A percentile compares a stretch with the other conserved stretches of the same genome.
Evolutionary conservation across 139 green algal species (phyloP).

Genomic region (Picochlorum sp.): DNA sequence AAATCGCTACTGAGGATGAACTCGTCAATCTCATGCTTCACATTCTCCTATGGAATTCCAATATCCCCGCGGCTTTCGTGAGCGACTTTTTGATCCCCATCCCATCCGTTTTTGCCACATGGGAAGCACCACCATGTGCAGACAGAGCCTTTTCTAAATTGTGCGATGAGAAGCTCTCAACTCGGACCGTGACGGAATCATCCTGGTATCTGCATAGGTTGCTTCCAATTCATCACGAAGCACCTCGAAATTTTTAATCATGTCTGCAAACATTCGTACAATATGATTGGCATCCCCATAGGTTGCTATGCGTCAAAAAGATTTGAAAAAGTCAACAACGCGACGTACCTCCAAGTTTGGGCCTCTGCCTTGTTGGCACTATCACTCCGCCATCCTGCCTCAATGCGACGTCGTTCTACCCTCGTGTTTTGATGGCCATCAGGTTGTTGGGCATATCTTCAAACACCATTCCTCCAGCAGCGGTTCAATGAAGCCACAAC

Average conservation of each 20-base stretch:
- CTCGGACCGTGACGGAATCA: constrained; percentile 27
- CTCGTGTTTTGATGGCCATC: constrained; percentile 36
- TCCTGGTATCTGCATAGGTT: constrained; percentile 23
- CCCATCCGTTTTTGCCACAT: constrained; percentile 38
- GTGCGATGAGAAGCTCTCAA: constrained; percentile 28
- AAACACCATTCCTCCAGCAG: constrained; percentile 44
- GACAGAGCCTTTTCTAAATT: constrained; percentile 46
- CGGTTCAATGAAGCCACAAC: constrained; percentile 38
- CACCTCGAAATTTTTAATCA: constrained; percentile 30
- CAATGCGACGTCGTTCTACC: constrained; percentile 17
- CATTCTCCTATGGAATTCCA: constrained; percentile 43
- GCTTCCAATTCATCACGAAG: constrained; percentile 36
- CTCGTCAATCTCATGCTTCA: constrained; percentile 35
- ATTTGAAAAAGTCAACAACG: not conserved
- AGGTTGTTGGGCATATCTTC: constrained; percentile 50
- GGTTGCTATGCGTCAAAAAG: too few species aligned
- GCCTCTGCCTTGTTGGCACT: not conserved
- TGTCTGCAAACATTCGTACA: constrained; percentile 13
- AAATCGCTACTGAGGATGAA: constrained; percentile 36
- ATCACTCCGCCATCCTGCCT: not conserved
- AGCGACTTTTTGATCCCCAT: constrained; percentile 31
- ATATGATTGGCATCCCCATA: too few species aligned
- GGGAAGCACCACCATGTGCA: constrained; percentile 33
- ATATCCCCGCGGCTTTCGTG: constrained; percentile 39
- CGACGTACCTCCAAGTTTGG: constrained; percentile 1